Evolutionary conservation across 257 asterid species (phyloP), one percentile per base, ranked within the genome.

Genomic region (Coffea canephora): DNA sequence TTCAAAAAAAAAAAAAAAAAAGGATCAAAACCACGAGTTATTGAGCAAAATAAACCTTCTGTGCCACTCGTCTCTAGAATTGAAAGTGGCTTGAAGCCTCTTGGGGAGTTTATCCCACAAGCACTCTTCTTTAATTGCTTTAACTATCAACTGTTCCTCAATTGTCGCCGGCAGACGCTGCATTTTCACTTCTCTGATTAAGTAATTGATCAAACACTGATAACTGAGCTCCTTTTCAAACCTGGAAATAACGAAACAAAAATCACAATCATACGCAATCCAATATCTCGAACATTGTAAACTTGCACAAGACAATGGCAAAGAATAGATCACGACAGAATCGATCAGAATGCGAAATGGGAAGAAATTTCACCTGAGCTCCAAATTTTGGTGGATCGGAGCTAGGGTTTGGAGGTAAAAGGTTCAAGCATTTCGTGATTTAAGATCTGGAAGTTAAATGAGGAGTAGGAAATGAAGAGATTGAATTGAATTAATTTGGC

Each of bases 11-110:
- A 36, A 49, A 6, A 49, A 49, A 49, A 49, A 77, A 66, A 1
- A 16, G 49, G 62, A 45, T 66, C 25, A 62, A 62, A 49, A 25
- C 36, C 13, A 7, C 36, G 55, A 31, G 41, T n/a, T 49, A 75
- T 49, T n/a, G 49, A 23, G 11, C 71, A 54, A 74, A 49, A 70
- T 13, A 69, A 73, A 95, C 99, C 98, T 91, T 78, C 93, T 90
- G 70, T 95, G 94, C 98, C 98, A 95, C 90, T 95, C 99, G 49
- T 95, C 99, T 85, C 85, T 91, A 77, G 99, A 91, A 86, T 85
- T 92, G 83, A 95, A 82, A 73, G 87, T 89, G 76, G 99, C 87
- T 80, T 95, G 99, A 82, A 95, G 98, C 81, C 99, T 93, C 88
- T 93, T 95, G 43, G 98, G 98, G 75, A 95, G 94, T 82, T 79